Base-by-base conservation (phyloP, 192 early-diverging fungal genomes). In the Funneliformis geosporum region DNA sequence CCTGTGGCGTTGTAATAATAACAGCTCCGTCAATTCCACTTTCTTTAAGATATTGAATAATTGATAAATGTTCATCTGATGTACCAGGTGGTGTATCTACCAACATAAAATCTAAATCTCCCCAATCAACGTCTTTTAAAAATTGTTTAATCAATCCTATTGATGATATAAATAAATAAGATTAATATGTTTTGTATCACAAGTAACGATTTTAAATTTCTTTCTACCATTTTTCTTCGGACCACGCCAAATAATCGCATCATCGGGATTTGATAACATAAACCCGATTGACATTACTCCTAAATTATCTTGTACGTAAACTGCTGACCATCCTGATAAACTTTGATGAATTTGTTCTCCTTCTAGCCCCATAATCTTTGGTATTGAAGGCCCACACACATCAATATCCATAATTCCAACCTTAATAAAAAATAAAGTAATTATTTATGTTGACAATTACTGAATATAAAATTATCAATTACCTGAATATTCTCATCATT, bases 71-170 rank as follows among this genome's bases (percentile, higher is more conserved):
- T 83, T 99, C 98, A 83, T 99, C 98, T 2, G 95, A 95, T 4
- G 98, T 99, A 27, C 97, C 95, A 6, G 98, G 98, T 8, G 98
- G 98, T 16, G 98, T 99, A 81, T 99, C 98, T 50, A 99, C 88
- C 12, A 99, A 83, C 67, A 99, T 85, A 83, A 92, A 98, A 80
- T 99, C 98, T 42, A 98, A 82, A 14, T 88, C 84, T 44, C 92
- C 92, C 97, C 97, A 99, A 79, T 94, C 94, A 12, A 99, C 96
- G 86, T 99, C 98, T 75, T 90, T 89, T 42, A 99, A 84, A 77
- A 99, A 99, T 86, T 98, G 98, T 76, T 97, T 97, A 81, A 99
- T 98, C 82, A 96, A 86, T 10, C 91, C 89, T 84, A 18, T 33
- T 28, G 2, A 69, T 33, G n/a, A 40, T 44, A 16, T n/a, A n/a